Percentiles rank a stretch among this genome's conserved stretches.
These are phyloP conservation scores for Phaeosphaeriaceae sp. DNA, from an alignment of 2,329 filamentous ascomycete genomes.

Conservation along the genomic window DNA sequence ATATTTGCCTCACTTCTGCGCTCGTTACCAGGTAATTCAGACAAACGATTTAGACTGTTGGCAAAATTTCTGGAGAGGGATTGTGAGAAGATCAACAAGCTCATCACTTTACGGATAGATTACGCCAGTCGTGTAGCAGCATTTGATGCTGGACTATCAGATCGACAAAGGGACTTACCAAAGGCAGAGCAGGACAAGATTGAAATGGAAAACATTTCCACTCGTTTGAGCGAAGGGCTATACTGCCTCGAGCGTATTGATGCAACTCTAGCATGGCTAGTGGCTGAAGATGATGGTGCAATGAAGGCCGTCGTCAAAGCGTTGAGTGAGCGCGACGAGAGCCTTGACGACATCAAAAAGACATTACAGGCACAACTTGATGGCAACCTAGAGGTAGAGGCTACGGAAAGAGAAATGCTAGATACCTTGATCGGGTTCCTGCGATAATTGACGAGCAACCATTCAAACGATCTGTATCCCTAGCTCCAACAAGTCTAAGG, in stretches of 20 bases:
- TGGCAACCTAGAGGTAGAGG: slow-evolving; percentile 60
- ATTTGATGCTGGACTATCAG: slow-evolving; percentile 68
- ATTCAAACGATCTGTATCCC: too few relatives aligned
- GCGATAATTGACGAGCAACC: slow-evolving; percentile 11
- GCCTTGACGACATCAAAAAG: slow-evolving; percentile 65
- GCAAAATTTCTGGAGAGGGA: slow-evolving; percentile 97
- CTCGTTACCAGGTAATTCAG: slow-evolving; percentile 76
- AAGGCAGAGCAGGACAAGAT: slow-evolving; percentile 67
- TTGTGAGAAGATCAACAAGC: slow-evolving; percentile 80
- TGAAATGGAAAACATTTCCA: slow-evolving; percentile 74
- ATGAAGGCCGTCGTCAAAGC: slow-evolving; percentile 67
- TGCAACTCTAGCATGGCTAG: slow-evolving; percentile 85
- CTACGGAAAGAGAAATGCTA: slow-evolving; percentile 69
- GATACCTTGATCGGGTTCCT: slow-evolving; percentile 58
- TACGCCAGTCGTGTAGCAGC: slow-evolving; percentile 68
- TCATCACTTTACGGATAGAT: slow-evolving; percentile 73
- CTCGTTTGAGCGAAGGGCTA: slow-evolving; percentile 81
- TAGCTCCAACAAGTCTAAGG: too few relatives aligned
- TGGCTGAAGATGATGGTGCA: slow-evolving; percentile 85
- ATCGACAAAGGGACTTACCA: slow-evolving; percentile 61
- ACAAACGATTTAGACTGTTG: slow-evolving; percentile 79
- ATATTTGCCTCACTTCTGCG: slow-evolving; percentile 85
- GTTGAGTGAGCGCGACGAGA: slow-evolving; percentile 72
- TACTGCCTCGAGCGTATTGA: slow-evolving; percentile 85
- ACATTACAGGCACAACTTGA: slow-evolving; percentile 74